Evolutionary conservation across 228 moss, liverwort and hornwort genomes (phyloP).

Genomic region (Sphagnum magellanicum): DNA sequence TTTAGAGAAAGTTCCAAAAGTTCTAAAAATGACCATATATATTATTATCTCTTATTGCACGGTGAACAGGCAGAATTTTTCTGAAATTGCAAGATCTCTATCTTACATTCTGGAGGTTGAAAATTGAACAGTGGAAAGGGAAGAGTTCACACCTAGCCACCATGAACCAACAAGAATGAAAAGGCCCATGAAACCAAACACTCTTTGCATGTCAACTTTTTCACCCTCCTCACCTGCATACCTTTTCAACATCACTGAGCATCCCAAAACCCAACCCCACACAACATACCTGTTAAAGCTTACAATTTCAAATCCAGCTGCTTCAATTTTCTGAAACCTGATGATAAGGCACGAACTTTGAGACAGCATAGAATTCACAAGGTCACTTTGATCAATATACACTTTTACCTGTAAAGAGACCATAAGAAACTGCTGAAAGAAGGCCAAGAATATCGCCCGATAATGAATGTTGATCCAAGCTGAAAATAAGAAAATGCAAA

Average conservation of each 20-base stretch:
- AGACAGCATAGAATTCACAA: too few relatives aligned
- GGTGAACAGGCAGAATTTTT: too few relatives aligned
- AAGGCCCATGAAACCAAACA: constrained; percentile 93
- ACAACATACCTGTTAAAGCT: too few relatives aligned
- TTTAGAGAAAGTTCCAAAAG: too few relatives aligned
- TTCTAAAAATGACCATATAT: too few relatives aligned
- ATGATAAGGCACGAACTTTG: too few relatives aligned
- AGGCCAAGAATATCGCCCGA: constrained; percentile 86
- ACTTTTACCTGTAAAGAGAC: constrained; percentile 71
- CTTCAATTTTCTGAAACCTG: too few relatives aligned
- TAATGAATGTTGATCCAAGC: constrained; percentile 74
- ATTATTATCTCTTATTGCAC: too few relatives aligned
- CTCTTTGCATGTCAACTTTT: constrained; percentile 86
- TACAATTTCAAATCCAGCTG: too few relatives aligned
- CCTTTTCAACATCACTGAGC: constrained; percentile 83
- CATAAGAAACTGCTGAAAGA: constrained; percentile 88
- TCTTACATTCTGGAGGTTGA: background rate
- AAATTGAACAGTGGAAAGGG: background rate
- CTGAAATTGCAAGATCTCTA: background rate
- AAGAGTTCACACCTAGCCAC: constrained; percentile 68
- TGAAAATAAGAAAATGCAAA: constrained; percentile 13
- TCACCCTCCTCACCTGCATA: constrained; percentile 83
- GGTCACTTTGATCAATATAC: background rate
- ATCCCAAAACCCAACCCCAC: background rate
- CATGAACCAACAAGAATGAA: constrained; percentile 66